Conservation (phyloP, 768 basidiomycete species). For the Dioszegia hungarica region DNA sequence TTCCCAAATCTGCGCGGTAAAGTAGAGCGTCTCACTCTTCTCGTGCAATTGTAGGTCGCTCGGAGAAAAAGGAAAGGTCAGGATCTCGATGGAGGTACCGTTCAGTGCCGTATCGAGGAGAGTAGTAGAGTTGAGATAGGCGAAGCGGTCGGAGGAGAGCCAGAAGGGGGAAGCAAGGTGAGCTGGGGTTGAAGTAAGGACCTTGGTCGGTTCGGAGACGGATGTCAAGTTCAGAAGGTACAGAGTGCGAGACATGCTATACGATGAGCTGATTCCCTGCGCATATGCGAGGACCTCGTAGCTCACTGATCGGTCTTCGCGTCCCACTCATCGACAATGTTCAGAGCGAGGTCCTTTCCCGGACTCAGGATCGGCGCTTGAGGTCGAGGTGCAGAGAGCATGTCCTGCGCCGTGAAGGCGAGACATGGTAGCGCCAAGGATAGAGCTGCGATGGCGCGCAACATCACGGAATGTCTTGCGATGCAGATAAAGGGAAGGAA, state of each 20-base stretch:
- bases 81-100: neutral
- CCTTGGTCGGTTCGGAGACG: constrained; percentile 2
- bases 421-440: neutral
- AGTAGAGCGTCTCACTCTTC: constrained; percentile 61
- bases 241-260: constrained; percentile 25
- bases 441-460: neutral
- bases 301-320: constrained; percentile 24
- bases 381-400: constrained; percentile 37
- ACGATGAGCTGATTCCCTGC: constrained; percentile 8
- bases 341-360: constrained; percentile 14
- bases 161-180: constrained; percentile 23
- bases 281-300: neutral
- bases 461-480: no score
- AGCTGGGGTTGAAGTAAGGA: constrained; percentile 18
- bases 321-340: constrained; percentile 32
- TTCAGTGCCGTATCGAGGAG: constrained; percentile 13
- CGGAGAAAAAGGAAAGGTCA: constrained; percentile 15
- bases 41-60: constrained; percentile 16
- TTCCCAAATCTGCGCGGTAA: constrained; percentile 72
- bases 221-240: constrained; percentile 30
- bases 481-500: no score
- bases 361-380: constrained; percentile 29
- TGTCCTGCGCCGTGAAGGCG: constrained; percentile 34
- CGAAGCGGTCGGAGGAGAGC: constrained; percentile 18
- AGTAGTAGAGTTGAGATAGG: constrained; percentile 20